Evolutionary conservation across 345 rosid genomes (phyloP).

Genomic region (Eucalyptus coolabah): DNA sequence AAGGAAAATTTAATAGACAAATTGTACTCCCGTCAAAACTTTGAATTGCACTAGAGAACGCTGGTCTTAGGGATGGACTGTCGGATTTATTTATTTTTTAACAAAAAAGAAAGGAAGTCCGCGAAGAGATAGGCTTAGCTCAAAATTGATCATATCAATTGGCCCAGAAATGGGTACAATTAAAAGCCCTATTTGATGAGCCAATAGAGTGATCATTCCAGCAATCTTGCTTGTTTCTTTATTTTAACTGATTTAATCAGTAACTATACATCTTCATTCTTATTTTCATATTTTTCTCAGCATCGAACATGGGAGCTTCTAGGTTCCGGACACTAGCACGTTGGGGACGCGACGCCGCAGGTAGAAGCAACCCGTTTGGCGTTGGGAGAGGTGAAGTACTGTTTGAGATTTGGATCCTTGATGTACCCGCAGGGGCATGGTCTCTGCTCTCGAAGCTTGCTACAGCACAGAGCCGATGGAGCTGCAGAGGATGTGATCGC

Average conservation of each 20-base stretch:
- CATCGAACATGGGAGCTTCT: neutral
- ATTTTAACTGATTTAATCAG: neutral
- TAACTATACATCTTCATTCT: neutral
- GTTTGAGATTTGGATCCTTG: slow-evolving; percentile 25
- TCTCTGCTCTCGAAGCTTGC: slow-evolving; percentile 39
- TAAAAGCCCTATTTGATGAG: too few species aligned
- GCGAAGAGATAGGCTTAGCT: neutral
- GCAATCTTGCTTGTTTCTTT: neutral
- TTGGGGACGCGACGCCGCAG: slow-evolving; percentile 44
- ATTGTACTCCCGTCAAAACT: neutral
- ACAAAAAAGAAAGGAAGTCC: neutral
- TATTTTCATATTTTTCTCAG: neutral
- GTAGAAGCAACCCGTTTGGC: slow-evolving; percentile 16
- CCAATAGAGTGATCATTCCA: neutral
- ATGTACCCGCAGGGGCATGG: slow-evolving; percentile 59
- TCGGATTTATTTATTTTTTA: neutral
- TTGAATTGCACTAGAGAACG: neutral
- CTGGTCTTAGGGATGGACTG: neutral
- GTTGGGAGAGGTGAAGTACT: slow-evolving; percentile 30
- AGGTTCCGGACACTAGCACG: slow-evolving; percentile 8
- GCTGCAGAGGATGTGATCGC: slow-evolving; percentile 16
- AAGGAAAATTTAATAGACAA: neutral
- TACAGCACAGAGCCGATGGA: slow-evolving; percentile 48
- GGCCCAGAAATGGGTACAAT: neutral
- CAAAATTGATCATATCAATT: neutral